Evolutionary conservation across 345 rosid genomes (phyloP).

Genomic region (Excoecaria agallocha): DNA sequence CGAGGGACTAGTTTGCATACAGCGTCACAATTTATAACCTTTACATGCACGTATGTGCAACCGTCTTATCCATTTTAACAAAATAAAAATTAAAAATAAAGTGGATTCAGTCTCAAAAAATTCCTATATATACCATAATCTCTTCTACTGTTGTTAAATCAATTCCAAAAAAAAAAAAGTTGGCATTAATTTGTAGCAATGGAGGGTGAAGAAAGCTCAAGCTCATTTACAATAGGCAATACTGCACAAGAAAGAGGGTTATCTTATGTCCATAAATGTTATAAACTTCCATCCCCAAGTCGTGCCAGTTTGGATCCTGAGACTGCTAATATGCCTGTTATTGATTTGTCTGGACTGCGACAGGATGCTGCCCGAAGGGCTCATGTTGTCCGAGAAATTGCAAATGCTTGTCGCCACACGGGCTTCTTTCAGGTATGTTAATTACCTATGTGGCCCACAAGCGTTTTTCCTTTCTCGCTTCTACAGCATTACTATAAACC

Average conservation of each 20-base stretch:
- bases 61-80: too few species aligned
- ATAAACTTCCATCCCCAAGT: slow-evolving; percentile 29
- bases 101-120: background rate
- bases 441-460: too few species aligned
- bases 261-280: slow-evolving; percentile 39
- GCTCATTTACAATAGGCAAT: slow-evolving; percentile 39
- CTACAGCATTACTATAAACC: too few species aligned
- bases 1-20: background rate
- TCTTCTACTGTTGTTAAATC: background rate
- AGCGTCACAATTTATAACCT: background rate
- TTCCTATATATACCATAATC: background rate
- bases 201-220: slow-evolving; percentile 31
- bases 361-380: slow-evolving; percentile 31
- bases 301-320: slow-evolving; percentile 26
- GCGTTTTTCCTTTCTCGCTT: too few species aligned
- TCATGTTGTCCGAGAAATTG: slow-evolving; percentile 35
- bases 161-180: background rate
- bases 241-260: slow-evolving; percentile 48
- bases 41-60: background rate
- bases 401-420: slow-evolving; percentile 34
- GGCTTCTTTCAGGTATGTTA: slow-evolving; percentile 57
- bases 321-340: slow-evolving; percentile 32
- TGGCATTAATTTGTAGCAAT: background rate
- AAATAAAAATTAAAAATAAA: too few species aligned
- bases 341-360: slow-evolving; percentile 46